Evolutionary conservation across 208 protist species (phyloP).

Genomic region (Balamuthia mandrillaris): DNA sequence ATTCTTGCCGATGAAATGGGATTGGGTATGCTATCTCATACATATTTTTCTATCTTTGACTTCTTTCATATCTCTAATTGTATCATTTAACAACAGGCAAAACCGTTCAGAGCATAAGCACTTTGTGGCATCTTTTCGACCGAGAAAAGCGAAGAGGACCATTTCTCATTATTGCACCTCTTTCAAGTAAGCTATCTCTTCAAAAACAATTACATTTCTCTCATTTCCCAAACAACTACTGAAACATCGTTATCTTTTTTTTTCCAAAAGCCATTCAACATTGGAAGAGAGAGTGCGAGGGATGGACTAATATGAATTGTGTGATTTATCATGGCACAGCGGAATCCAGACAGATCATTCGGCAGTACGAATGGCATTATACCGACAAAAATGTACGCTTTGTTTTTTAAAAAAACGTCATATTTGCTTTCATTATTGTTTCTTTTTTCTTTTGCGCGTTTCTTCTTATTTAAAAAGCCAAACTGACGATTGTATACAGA

Average conservation of each 20-base stretch:
- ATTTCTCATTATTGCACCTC: conserved; percentile 90
- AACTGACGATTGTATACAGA: neutral
- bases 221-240: neutral
- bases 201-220: neutral
- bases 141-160: conserved; percentile 77
- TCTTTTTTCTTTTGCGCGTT: neutral
- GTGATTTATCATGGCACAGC: conserved; percentile 88
- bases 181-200: conserved; percentile 75
- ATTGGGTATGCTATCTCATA: conserved; percentile 70
- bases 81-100: conserved; percentile 66
- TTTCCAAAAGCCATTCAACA: conserved; percentile 67
- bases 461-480: too few species aligned
- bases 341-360: conserved; percentile 62
- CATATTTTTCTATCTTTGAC: neutral
- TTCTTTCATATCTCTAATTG: neutral
- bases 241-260: neutral
- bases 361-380: conserved; percentile 69
- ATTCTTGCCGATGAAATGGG: conserved; percentile 97
- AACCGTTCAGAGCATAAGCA: conserved; percentile 89
- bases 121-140: conserved; percentile 54
- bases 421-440: neutral
- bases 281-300: conserved; percentile 84
- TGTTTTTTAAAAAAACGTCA: neutral
- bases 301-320: conserved; percentile 81
- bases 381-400: neutral